phyloP scores from a whole-genome alignment of 202 grass and related monocot species.

The Elaeis oleifera region DNA sequence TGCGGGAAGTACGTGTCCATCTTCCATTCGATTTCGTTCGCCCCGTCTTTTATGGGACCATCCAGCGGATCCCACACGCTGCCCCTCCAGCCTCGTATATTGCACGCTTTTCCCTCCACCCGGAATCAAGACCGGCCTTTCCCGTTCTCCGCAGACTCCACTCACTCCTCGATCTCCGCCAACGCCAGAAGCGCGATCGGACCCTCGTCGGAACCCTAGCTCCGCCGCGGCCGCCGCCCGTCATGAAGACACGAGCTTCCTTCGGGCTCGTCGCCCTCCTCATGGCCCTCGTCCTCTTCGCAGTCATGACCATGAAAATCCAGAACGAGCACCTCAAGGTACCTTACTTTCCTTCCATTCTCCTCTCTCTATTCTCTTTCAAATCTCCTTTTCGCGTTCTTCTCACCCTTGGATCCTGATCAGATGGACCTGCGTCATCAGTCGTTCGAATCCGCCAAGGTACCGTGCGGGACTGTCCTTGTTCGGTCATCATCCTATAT shows the following conservation, averaged over 20 bases:
- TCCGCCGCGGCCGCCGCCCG: neutral
- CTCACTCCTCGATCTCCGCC: neutral
- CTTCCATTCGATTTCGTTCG: too few species aligned
- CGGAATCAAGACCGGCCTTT: too few species aligned
- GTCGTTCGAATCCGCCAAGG: slow-evolving; percentile 21
- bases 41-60: too few species aligned
- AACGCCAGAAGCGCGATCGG: neutral
- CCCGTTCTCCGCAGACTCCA: neutral
- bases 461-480: neutral
- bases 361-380: neutral
- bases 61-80: too few species aligned
- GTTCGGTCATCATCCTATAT: too few species aligned
- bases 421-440: slow-evolving; percentile 51
- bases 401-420: neutral
- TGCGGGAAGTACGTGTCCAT: too few species aligned
- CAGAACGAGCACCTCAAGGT: slow-evolving; percentile 79
- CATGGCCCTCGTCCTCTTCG: slow-evolving; percentile 48
- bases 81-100: neutral
- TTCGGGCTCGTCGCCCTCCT: slow-evolving; percentile 43
- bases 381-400: neutral
- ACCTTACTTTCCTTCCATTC: neutral
- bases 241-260: slow-evolving; percentile 21
- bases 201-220: slow-evolving; percentile 23
- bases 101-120: neutral
- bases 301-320: slow-evolving; percentile 47